Conservation (phyloP, 306 rosid genomes). For the Prosopis cineraria region DNA sequence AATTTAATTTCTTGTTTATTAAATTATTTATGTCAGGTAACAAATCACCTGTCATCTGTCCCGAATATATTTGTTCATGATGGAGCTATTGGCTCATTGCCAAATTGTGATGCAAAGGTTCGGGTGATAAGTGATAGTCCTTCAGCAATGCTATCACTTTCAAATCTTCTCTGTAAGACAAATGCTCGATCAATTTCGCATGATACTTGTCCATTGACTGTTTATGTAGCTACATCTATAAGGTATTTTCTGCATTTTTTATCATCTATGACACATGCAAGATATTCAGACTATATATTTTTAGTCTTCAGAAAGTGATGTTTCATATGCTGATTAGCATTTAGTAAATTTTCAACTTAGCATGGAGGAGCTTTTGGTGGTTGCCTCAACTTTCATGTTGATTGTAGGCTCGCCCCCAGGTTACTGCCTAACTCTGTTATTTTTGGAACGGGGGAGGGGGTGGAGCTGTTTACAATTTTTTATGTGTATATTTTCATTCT, state of each 20-base stretch:
- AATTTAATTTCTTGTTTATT: background rate
- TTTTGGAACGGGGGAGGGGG: background rate
- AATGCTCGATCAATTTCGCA: slow-evolving; percentile 47
- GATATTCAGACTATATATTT: background rate
- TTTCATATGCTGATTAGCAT: background rate
- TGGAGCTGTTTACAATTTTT: background rate
- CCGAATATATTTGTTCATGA: slow-evolving; percentile 56
- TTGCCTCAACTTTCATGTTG: background rate
- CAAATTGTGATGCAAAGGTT: slow-evolving; percentile 46
- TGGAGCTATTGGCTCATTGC: slow-evolving; percentile 48
- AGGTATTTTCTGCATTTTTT: slow-evolving; percentile 26
- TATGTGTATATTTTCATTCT: background rate
- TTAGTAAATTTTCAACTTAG: background rate
- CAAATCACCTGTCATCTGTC: slow-evolving; percentile 48
- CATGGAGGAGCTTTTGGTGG: background rate
- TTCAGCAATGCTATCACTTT: slow-evolving; percentile 48
- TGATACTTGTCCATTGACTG: slow-evolving; percentile 56
- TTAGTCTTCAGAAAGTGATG: background rate
- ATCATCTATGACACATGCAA: background rate
- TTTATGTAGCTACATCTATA: slow-evolving; percentile 45
- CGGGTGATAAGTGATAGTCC: slow-evolving; percentile 54
- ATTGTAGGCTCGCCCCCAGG: background rate
- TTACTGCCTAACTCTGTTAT: background rate
- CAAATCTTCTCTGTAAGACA: slow-evolving; percentile 45
- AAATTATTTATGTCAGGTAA: slow-evolving; percentile 36